These are phyloP conservation scores for Penicillium paxilli DNA, from an alignment of 495 filamentous ascomycete genomes.

Conservation along the genomic window DNA sequence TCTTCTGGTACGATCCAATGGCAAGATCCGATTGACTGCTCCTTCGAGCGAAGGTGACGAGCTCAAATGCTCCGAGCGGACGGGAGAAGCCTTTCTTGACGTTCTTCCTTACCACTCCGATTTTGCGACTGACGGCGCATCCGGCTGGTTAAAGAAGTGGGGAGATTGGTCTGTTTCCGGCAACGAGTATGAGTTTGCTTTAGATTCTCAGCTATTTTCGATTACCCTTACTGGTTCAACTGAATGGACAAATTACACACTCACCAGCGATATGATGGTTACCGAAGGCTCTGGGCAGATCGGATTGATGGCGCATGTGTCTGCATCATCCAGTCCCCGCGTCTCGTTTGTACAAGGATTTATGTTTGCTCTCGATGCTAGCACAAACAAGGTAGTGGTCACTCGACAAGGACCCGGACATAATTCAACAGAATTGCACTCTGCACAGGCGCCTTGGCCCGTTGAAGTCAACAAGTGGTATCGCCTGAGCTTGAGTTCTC, in stretches of 20 bases:
- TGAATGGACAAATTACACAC: background rate
- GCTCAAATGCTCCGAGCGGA: background rate
- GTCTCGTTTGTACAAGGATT: background rate
- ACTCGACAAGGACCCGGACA: background rate
- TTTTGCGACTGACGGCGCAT: background rate
- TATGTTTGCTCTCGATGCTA: background rate
- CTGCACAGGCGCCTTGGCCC: background rate
- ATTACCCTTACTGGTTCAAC: background rate
- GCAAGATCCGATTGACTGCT: background rate
- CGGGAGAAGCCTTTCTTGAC: background rate
- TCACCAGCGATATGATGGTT: background rate
- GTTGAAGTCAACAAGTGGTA: background rate
- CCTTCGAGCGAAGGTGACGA: background rate
- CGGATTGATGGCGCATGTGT: background rate
- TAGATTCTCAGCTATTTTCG: background rate
- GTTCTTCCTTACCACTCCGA: background rate
- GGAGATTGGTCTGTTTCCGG: background rate
- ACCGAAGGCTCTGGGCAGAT: background rate
- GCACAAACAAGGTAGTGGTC: background rate
- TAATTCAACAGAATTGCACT: background rate
- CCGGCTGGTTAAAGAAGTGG: background rate
- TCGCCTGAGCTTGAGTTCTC: background rate
- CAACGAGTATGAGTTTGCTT: background rate
- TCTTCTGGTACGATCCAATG: background rate
- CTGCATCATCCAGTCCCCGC: background rate